These are phyloP conservation scores for Dissophora globulifera DNA, from an alignment of 192 early-diverging fungal species.

Conservation along the genomic window DNA sequence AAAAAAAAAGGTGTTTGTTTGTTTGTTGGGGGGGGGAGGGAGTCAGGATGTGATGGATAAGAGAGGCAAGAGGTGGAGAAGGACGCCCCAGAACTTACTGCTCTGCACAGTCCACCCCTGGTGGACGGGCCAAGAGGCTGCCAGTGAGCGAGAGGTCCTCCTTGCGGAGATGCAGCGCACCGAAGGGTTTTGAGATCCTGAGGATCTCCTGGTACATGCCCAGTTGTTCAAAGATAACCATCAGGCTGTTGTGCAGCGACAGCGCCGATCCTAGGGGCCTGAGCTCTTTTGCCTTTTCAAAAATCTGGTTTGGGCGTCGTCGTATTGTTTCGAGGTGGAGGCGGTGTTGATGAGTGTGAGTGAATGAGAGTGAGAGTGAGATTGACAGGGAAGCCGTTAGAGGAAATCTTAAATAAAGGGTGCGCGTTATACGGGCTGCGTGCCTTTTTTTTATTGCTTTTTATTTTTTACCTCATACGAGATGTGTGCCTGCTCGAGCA, in stretches of 20 bases:
- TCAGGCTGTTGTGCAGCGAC: slow-evolving; percentile 1
- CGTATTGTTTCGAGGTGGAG: too few relatives aligned
- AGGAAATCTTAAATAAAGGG: too few relatives aligned
- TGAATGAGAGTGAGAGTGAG: too few relatives aligned
- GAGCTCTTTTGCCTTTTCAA: slow-evolving; percentile 33
- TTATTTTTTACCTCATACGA: slow-evolving; percentile 10
- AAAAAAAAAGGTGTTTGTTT: too few relatives aligned
- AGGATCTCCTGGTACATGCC: slow-evolving; percentile 16
- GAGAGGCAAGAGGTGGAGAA: too few relatives aligned
- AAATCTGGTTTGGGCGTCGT: too few relatives aligned
- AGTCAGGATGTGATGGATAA: background rate
- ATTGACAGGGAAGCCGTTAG: too few relatives aligned
- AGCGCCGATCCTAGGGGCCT: slow-evolving; percentile 29
- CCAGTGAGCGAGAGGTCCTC: slow-evolving; percentile 14
- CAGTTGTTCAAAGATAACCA: slow-evolving; percentile 28
- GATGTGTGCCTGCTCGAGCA: slow-evolving; percentile 9
- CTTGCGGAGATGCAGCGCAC: slow-evolving; percentile 12
- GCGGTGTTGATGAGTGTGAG: too few relatives aligned
- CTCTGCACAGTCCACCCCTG: slow-evolving; percentile 6
- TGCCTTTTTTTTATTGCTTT: too few relatives aligned
- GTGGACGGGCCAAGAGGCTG: background rate
- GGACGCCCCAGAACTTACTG: too few relatives aligned
- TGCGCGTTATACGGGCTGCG: too few relatives aligned
- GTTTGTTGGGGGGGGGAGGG: too few relatives aligned
- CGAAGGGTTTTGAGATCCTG: slow-evolving; percentile 24